Conservation (phyloP, 1,284 basidiomycete species). For the Ceratobasidium sp. region DNA sequence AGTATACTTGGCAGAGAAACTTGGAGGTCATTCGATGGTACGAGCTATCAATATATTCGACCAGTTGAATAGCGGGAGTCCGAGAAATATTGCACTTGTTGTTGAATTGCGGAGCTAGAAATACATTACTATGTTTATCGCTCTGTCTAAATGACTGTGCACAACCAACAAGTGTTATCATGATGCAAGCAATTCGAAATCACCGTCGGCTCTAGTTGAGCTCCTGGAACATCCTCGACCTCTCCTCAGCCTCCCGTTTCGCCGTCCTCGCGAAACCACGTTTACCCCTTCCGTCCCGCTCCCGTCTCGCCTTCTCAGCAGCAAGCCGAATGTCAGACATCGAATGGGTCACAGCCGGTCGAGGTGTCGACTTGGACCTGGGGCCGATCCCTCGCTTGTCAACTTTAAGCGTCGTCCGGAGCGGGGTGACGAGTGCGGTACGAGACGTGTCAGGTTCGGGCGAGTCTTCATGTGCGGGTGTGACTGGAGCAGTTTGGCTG, state of each 20-base stretch:
- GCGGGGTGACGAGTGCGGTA: slow-evolving; percentile 40
- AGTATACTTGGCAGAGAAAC: slow-evolving; percentile 50
- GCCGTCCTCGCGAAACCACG: slow-evolving; percentile 39
- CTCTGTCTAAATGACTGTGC: no score
- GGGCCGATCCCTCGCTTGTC: slow-evolving; percentile 40
- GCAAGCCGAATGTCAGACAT: slow-evolving; percentile 32
- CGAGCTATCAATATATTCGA: slow-evolving; percentile 45
- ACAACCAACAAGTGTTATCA: no score
- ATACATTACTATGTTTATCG: slow-evolving; percentile 8
- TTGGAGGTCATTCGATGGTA: slow-evolving; percentile 39
- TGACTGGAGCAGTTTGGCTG: not conserved
- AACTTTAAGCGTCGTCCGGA: slow-evolving; percentile 40
- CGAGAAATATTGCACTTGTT: slow-evolving; percentile 46
- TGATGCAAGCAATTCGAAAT: no score
- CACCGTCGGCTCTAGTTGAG: slow-evolving; percentile 10
- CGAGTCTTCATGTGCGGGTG: not conserved
- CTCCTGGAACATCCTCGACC: slow-evolving; percentile 25
- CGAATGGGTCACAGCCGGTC: slow-evolving; percentile 35
- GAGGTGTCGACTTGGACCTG: slow-evolving; percentile 21
- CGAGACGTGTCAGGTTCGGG: not conserved
- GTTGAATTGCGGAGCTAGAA: slow-evolving; percentile 36
- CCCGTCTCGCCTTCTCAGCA: slow-evolving; percentile 23
- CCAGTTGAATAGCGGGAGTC: slow-evolving; percentile 44
- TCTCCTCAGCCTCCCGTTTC: slow-evolving; percentile 37
- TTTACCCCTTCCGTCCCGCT: slow-evolving; percentile 39